phyloP scores from a whole-genome alignment of 495 filamentous ascomycete species.

The Hyaloscypha finlandica region DNA sequence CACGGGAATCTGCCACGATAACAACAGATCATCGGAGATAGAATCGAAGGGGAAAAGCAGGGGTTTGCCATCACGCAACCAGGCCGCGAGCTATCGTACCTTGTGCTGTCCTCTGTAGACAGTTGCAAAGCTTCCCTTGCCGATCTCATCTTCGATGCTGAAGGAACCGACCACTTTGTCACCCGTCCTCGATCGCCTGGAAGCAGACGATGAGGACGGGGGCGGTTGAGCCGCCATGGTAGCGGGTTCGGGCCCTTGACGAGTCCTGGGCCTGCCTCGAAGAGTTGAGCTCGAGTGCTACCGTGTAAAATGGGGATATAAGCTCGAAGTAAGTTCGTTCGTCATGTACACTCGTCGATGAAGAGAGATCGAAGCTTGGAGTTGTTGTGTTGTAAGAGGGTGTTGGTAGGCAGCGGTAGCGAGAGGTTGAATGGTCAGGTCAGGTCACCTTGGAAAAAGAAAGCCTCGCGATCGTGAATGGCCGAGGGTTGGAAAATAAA shows the following conservation, averaged over 20 bases:
- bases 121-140: conserved; percentile 93
- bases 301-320: conserved; percentile 50
- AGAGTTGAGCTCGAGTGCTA: conserved; percentile 34
- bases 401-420: conserved; percentile 19
- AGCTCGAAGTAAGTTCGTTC: conserved; percentile 45
- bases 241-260: background rate
- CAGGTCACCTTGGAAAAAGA: conserved; percentile 14
- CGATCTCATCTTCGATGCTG: conserved; percentile 79
- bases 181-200: conserved; percentile 47
- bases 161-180: conserved; percentile 78
- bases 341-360: conserved; percentile 41
- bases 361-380: conserved; percentile 12
- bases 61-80: conserved; percentile 5
- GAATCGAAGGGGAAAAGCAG: conserved; percentile 9
- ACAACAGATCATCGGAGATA: conserved; percentile 14
- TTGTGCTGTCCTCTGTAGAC: conserved; percentile 85
- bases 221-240: conserved; percentile 44
- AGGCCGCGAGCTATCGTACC: conserved; percentile 54
- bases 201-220: conserved; percentile 37
- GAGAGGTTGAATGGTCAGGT: conserved; percentile 13
- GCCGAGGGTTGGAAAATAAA: conserved; percentile 3
- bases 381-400: conserved; percentile 10
- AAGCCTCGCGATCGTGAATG: conserved; percentile 9
- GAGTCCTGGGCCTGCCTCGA: conserved; percentile 14
- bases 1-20: background rate